Base-by-base conservation (phyloP, 2,329 filamentous ascomycete species). In the Scytalidium sp. region DNA sequence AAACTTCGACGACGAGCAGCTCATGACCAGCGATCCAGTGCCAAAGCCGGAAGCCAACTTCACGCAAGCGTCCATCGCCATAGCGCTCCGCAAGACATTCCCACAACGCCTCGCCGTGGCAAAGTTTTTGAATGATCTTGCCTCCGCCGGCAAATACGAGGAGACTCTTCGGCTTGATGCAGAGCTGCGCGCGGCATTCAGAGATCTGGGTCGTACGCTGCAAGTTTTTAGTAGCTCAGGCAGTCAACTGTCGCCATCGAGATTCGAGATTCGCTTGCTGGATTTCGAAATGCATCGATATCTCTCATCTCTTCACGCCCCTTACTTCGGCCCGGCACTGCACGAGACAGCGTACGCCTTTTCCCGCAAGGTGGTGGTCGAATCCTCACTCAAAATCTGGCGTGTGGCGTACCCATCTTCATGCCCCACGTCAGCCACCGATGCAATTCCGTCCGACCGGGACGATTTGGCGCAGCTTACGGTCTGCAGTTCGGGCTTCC, bases 221-320 rank as follows among this genome's bases (percentile, higher is more conserved):
- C 65, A 67, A 17, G 46, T 32, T 40, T 52, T n/a, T n/a, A n/a
- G 27, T 29, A 47, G 42, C 4, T 29, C 54, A 1, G 45, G 20
- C 4, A 48, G 45, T 5, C 55, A 58, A 15, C 41, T 32, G 3
- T 56, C 62, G 0, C 66, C 64, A 0, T 62, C 68, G 0, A 50
- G 55, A 0, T 77, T 78, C 46, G 70, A 73, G n/a, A 59, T 71
- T 4, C 70, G 72, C 3, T 55, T 77, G 1, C 59, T 80, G 5
- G 75, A 82, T 22, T 68, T 80, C 40, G 61, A 80, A 19, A 70
- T 82, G 52, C 72, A 76, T 21, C 76, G 79, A 8, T 82, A 80
- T 56, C 62, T 84, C 2, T 67, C 79, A 6, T 68, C 75, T 0
- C 68, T 87, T 0, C 83, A 87, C 57, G 67, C 78, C 2, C 77